phyloP scores from a whole-genome alignment of 2,329 filamentous ascomycete species.

The Dactylellina leptospora region DNA sequence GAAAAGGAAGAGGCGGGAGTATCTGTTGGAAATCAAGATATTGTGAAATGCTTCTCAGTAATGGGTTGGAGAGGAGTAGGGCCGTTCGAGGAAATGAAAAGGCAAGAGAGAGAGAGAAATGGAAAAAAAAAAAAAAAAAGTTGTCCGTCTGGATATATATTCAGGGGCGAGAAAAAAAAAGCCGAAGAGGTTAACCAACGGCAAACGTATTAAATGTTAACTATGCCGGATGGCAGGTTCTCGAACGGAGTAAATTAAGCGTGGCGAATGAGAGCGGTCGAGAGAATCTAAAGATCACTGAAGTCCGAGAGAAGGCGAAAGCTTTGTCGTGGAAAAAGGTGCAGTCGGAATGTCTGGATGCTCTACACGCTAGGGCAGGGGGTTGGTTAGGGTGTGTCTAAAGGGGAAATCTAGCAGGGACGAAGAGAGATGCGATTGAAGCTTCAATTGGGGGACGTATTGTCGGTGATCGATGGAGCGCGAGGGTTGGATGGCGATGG shows the following conservation, averaged over 20 bases:
- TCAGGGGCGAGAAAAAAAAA: too few relatives aligned
- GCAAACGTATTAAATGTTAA: neutral
- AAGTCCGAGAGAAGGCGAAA: slow-evolving; percentile 34
- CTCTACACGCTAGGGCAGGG: slow-evolving; percentile 17
- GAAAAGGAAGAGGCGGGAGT: too few relatives aligned
- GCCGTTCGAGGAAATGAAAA: too few relatives aligned
- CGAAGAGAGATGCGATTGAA: slow-evolving; percentile 13
- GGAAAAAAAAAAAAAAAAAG: too few relatives aligned
- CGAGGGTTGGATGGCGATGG: too few relatives aligned
- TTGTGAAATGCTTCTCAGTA: too few relatives aligned
- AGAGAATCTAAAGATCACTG: neutral
- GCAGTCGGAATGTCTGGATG: slow-evolving; percentile 30
- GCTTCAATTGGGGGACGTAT: neutral
- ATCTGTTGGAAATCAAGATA: too few relatives aligned
- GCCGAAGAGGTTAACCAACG: neutral
- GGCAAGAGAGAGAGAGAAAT: too few relatives aligned
- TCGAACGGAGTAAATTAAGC: slow-evolving; percentile 16
- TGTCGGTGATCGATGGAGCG: too few relatives aligned
- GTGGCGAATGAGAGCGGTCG: neutral
- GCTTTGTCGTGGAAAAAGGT: slow-evolving; percentile 21
- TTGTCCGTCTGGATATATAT: too few relatives aligned
- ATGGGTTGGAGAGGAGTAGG: too few relatives aligned
- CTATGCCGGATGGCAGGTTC: slow-evolving; percentile 16
- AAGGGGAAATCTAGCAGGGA: slow-evolving; percentile 54
- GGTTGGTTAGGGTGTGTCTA: slow-evolving; percentile 6